Conservation (phyloP, 2,329 filamentous ascomycete genomes). For the Colletotrichum gloeosporioides region DNA sequence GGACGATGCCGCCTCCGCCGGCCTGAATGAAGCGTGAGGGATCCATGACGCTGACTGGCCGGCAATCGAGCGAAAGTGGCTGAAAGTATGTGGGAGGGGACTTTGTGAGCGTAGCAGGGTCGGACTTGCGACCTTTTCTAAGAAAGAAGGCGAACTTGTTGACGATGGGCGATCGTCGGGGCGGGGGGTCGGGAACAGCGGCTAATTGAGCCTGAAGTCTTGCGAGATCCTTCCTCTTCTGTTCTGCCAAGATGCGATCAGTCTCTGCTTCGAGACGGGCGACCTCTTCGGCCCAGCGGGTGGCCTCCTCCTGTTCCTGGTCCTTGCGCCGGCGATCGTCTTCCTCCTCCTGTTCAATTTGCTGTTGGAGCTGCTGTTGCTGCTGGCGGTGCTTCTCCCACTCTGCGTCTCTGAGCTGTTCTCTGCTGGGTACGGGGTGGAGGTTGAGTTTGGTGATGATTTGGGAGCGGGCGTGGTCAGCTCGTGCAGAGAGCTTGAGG, state of each 20-base stretch:
- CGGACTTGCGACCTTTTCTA: conserved; percentile 43
- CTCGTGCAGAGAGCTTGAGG: conserved; percentile 21
- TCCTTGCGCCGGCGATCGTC: conserved; percentile 5
- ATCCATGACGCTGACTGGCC: conserved; percentile 14
- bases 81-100: conserved; percentile 2
- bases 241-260: conserved; percentile 53
- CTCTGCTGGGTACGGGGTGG: not conserved
- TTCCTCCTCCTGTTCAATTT: not conserved
- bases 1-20: conserved; percentile 52
- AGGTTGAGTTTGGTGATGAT: conserved; percentile 19
- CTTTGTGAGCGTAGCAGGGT: conserved; percentile 28
- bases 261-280: conserved; percentile 53
- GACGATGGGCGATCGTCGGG: conserved; percentile 47
- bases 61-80: not conserved
- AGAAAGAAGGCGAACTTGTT: conserved; percentile 54
- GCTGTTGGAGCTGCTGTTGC: conserved; percentile 16
- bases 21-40: conserved; percentile 41
- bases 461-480: conserved; percentile 17
- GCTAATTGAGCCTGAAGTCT: conserved; percentile 49
- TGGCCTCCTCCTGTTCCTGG: conserved; percentile 28
- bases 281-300: conserved; percentile 40
- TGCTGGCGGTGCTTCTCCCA: not conserved
- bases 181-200: conserved; percentile 36
- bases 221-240: conserved; percentile 53
- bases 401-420: not conserved